Evolutionary conservation across 768 basidiomycete genomes (phyloP), one percentile per base, ranked within the genome.

Genomic region (Phlebiopsis flavidoalba): DNA sequence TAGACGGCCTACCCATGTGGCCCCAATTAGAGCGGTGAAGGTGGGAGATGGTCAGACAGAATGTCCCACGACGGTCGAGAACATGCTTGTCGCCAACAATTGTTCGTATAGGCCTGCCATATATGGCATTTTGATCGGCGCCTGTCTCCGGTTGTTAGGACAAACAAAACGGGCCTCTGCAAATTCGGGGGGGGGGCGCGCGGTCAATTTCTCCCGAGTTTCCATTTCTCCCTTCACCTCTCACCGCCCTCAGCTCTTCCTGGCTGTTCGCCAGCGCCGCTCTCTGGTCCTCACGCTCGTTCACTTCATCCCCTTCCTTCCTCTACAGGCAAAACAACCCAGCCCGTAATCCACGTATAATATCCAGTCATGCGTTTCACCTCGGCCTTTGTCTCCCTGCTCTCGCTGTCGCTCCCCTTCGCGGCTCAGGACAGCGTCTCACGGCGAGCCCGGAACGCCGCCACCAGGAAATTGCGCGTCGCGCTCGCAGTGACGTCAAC

Each of bases 391-490:
- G 53, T 64, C 50, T 53, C 70, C 22, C 49, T 69, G 35, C 65
- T 71, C 58, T 65, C 69, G 31, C 60, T 69, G 45, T 51, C 63
- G 15, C 63, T 67, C 17, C 70, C 68, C 15, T 62, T 69, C 59
- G 63, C 59, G 43, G 61, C 68, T n/a, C 47, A 51, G 7, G 71
- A n/a, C 50, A 11, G 61, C 58, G 53, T 49, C 52, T 26, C 63
- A 62, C 50, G 63, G 56, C 21, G 57, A 57, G 33, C 54, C 53
- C 12, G 60, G 59, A n/a, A 2, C 69, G 67, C 21, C 71, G 67
- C 59, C 74, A 74, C 61, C 61, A 69, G 53, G 65, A 56, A 8
- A 62, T 72, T 36, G 71, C 71, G 19, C 64, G 63, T n/a, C 69
- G 68, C 26, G 52, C 65, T 40, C 57, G 61, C 43, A 58, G 58